A percentile compares a stretch with the other conserved stretches of the same genome.
Evolutionary conservation across 2,329 filamentous ascomycete species (phyloP).

Genomic region (Monilinia laxa): DNA sequence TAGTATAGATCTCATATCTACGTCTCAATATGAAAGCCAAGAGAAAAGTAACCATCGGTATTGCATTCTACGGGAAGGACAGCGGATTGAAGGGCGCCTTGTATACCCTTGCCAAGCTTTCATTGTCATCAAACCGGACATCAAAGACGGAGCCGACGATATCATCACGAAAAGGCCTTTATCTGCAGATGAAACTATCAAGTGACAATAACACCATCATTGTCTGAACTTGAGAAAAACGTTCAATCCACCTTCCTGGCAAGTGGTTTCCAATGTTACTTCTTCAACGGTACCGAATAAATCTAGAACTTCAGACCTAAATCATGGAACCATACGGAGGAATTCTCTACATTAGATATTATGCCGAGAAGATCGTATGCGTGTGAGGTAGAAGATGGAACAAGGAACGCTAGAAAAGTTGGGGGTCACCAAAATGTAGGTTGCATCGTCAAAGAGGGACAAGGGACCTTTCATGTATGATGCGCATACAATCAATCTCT

Average conservation of each 20-base stretch:
- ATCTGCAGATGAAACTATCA: not conserved
- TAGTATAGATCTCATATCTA: conserved; percentile 17
- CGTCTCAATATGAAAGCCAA: conserved; percentile 18
- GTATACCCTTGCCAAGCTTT: conserved; percentile 18
- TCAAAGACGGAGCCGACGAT: conserved; percentile 8
- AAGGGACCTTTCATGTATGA: conserved; percentile 9
- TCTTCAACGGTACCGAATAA: not conserved
- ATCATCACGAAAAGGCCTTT: conserved; percentile 13
- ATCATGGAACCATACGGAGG: not conserved
- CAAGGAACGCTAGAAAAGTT: conserved; percentile 1
- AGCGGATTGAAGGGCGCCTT: conserved; percentile 21
- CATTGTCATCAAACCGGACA: not conserved
- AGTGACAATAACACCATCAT: not conserved
- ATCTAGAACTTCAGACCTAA: conserved; percentile 3
- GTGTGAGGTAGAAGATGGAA: not conserved
- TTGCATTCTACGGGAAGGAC: conserved; percentile 13
- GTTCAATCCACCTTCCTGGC: conserved; percentile 6
- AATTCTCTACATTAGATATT: conserved; percentile 2
- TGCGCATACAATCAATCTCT: not conserved
- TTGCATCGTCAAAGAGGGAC: not conserved
- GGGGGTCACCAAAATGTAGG: not conserved
- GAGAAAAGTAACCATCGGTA: conserved; percentile 16
- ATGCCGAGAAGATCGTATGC: conserved; percentile 12
- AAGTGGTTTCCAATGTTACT: conserved; percentile 6
- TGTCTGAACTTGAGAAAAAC: not conserved